Evolutionary conservation across 1,284 basidiomycete species (phyloP).

Genomic region (Irpex sp.): DNA sequence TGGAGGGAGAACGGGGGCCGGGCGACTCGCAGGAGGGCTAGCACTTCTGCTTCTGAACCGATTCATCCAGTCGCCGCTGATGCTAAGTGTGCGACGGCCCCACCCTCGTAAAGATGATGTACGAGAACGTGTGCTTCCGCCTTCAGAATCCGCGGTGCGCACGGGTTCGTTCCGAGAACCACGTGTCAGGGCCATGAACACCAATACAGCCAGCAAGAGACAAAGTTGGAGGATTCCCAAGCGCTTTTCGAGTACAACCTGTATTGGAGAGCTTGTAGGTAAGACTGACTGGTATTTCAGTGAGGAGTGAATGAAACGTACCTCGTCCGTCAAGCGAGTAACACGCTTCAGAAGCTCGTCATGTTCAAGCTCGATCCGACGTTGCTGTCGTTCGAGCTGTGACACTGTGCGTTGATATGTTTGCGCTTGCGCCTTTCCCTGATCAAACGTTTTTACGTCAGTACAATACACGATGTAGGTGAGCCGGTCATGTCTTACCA

Average conservation of each 20-base stretch:
- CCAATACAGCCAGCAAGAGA: conserved; percentile 69
- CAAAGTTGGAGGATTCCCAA: conserved; percentile 80
- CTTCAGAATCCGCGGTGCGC: conserved; percentile 15
- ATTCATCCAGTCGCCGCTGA: conserved; percentile 49
- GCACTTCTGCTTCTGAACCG: conserved; percentile 35
- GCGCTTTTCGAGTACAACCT: conserved; percentile 81
- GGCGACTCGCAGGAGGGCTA: conserved; percentile 14
- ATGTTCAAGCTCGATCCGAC: conserved; percentile 66
- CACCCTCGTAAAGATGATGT: conserved; percentile 41
- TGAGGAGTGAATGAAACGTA: conserved; percentile 23
- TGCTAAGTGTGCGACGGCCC: conserved; percentile 48
- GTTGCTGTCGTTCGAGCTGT: conserved; percentile 68
- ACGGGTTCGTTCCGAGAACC: conserved; percentile 53
- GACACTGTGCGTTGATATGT: conserved; percentile 58
- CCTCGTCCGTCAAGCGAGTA: conserved; percentile 72
- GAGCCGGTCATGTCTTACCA: conserved; percentile 46
- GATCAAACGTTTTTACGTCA: background rate
- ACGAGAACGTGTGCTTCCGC: conserved; percentile 9
- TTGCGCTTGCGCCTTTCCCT: conserved; percentile 65
- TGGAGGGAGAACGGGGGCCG: background rate
- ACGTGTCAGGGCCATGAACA: conserved; percentile 81
- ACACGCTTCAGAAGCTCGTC: conserved; percentile 60
- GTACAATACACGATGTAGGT: background rate
- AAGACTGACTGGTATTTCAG: background rate
- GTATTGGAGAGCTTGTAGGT: background rate